Base-by-base conservation (phyloP, 164 flowering plant genomes). In the Kingdonia uniflora region DNA sequence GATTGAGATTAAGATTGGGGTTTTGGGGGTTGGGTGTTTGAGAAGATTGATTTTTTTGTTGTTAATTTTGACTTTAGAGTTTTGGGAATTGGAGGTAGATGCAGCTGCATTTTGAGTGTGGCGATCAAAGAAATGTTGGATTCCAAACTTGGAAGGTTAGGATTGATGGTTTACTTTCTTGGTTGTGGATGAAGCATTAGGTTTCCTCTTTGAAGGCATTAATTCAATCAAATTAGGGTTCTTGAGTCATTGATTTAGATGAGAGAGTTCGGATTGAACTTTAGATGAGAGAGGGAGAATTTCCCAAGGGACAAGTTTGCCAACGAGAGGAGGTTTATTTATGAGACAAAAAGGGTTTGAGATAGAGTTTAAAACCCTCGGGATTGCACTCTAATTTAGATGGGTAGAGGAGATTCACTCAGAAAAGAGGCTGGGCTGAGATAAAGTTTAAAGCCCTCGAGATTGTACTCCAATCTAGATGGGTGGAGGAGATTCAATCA, bases 101-200 rank as follows among this genome's bases (percentile, higher is more conserved):
- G 51, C 42, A 6, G 55, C 38, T 16, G 71, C 65, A 25, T 71
- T 68, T 52, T 88, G 90, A 26, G 92, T 33, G 64, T 85, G 96
- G 43, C 86, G 96, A 5, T 73, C 75, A 78, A 88, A 92, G 85
- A 92, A 84, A 59, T 85, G 98, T 41, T 85, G 87, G 76, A 91
- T 91, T 5, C 97, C 96, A 63, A 73, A 91, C 70, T 87, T 87
- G 42, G 87, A 71, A 5, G 84, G 86, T 56, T 79, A 85, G 10
- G 89, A 70, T 20, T 45, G 60, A 25, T 58, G 47, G 52, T 68
- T 78, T 1, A 80, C 58, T 67, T 77, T 80, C 76, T 76, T 77
- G 15, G 73, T 56, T 1, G 82, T 66, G 4, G 77, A 66, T 0
- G 77, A 56, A 42, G 76, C 54, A 39, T 46, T 61, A 4, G 68